Evolutionary conservation across 2,329 filamentous ascomycete genomes (phyloP), one percentile per base, ranked within the genome.

Genomic region (Talaromyces sp.): DNA sequence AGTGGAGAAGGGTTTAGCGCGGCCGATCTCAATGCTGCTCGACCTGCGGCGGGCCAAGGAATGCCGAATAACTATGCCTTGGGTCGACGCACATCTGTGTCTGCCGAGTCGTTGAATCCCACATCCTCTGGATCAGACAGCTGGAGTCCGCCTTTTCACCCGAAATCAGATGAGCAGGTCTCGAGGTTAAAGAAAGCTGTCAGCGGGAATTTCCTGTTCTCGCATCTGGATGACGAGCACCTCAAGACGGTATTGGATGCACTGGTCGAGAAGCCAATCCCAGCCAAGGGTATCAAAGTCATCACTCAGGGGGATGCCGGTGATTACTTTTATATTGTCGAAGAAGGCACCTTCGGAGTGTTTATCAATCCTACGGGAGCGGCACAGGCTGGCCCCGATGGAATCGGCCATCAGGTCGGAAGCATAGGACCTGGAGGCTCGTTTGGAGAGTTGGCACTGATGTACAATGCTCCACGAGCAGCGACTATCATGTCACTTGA

Each of bases 401-500:
- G 94, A 11, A 85, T 97, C 80, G 95, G 95, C 59, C 84, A 85
- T 67, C 91, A 92, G 72, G 94, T 98, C 33, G 88, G 88, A 71
- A 88, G 85, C 43, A 96, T 96, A 65, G 89, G 91, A 52, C 87
- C 93, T 3, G 95, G 95, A 59, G 93, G 93, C 67, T 97, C 93
- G 3, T 99, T 99, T 78, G 95, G 95, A 72, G 95, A 99, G 81
- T 85, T 99, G 64, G 95, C 95, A 13, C 84, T 99, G 73, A 98
- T 99, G 95, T 98, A 99, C 82, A 97, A 98, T 74, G 93, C 95
- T 25, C 95, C 95, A 31, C 92, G 95, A 74, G 95, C 95, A 49
- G 95, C 95, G 3, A 98, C 95, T 0, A 92, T 99, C 67, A 86
- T 96, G 67, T 96, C 92, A 35, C 88, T 90, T 13, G 91, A 96